Conservation (phyloP, 306 rosid species). For the Dicorynia guianensis region DNA sequence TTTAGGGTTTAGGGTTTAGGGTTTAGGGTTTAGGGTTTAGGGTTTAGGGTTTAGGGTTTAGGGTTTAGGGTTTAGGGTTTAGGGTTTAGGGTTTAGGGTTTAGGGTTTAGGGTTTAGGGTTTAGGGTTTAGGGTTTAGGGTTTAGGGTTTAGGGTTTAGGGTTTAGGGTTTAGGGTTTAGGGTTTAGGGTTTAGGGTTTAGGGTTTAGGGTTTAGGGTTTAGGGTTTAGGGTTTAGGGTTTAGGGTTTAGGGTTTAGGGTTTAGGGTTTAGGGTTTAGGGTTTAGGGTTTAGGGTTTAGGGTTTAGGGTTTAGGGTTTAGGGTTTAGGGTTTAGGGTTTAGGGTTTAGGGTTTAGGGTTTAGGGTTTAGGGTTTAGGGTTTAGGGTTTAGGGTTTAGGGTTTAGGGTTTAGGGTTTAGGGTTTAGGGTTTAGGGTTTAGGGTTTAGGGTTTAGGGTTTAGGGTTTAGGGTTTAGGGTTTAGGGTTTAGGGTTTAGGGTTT, state of each 20-base stretch:
- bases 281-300: conserved; percentile 11
- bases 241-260: conserved; percentile 11
- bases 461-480: too few species aligned
- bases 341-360: conserved; percentile 2
- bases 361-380: conserved; percentile 1
- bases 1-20: not conserved
- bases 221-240: conserved; percentile 1
- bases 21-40: not conserved
- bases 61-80: not conserved
- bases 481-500: too few species aligned
- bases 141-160: too few species aligned
- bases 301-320: conserved; percentile 13
- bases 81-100: not conserved
- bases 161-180: not conserved
- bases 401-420: not conserved
- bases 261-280: conserved; percentile 14
- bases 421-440: too few species aligned
- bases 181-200: conserved; percentile 8
- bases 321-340: conserved; percentile 1
- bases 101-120: not conserved
- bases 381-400: not conserved
- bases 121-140: not conserved
- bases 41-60: conserved; percentile 8
- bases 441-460: too few species aligned
- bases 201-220: conserved; percentile 5